Evolutionary conservation across 192 early-diverging fungal genomes (phyloP).

Genomic region (Chytriomyces confervae): DNA sequence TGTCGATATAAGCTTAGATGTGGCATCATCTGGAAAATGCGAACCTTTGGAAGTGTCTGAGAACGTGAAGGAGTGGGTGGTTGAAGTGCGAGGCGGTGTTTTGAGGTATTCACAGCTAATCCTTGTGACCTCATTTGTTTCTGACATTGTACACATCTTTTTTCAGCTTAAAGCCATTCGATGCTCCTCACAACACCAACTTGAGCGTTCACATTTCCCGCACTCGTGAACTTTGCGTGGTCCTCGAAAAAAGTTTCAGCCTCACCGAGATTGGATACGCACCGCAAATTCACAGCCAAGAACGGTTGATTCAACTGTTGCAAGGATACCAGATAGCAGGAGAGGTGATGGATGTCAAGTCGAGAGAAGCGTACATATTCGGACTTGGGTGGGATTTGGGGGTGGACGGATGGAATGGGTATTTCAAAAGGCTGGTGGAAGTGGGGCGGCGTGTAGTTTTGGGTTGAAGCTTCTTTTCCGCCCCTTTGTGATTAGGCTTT

Average conservation of each 20-base stretch:
- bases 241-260: conserved; percentile 9
- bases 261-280: conserved; percentile 17
- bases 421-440: neutral
- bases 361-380: too few relatives aligned
- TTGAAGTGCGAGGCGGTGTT: neutral
- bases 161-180: conserved; percentile 28
- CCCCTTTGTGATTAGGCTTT: too few relatives aligned
- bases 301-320: conserved; percentile 4
- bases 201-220: conserved; percentile 15
- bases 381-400: too few relatives aligned
- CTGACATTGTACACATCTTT: too few relatives aligned
- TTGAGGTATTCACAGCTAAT: too few relatives aligned
- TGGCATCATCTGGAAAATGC: neutral
- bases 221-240: conserved; percentile 16
- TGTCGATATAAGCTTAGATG: conserved; percentile 9
- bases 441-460: neutral
- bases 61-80: neutral
- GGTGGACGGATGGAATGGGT: neutral
- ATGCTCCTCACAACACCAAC: conserved; percentile 32
- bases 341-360: too few relatives aligned
- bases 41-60: neutral
- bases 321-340: neutral
- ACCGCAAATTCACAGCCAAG: conserved; percentile 17
- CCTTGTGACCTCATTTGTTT: too few relatives aligned
- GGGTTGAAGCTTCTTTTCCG: neutral